Base-by-base conservation (phyloP, 768 basidiomycete species). In the Tremella fuciformis region DNA sequence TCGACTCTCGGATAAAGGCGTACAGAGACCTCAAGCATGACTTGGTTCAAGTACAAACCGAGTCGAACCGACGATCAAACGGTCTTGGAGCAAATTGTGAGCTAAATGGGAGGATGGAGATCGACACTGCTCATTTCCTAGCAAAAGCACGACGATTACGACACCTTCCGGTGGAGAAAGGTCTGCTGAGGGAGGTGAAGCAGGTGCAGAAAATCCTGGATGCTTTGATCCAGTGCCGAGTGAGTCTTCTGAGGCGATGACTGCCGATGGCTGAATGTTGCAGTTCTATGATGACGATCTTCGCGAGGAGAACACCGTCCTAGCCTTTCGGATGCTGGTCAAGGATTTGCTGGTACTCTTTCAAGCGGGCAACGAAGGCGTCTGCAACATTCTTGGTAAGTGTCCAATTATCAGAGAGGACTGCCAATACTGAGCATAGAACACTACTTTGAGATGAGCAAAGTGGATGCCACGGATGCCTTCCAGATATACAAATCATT, bases 391-490 rank as follows among this genome's bases (percentile, higher is more conserved):
- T 18, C 75, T 83, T 3, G 81, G 81, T 81, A 39, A 29, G 78
- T 62, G 24, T 29, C 29, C 37, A 13, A 19, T 25, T n/a, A 42
- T 29, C 25, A 41, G 34, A 67, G 18, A 21, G 22, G 38, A 34
- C 29, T 34, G 29, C 29, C 29, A 34, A 11, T 34, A 34, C n/a
- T 18, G 9, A 19, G 13, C 29, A 3, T 59, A 82, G 92, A 97
- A 71, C 88, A 94, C 78, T 99, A 96, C 78, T 97, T 98, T 70
- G 93, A 96, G 75, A 98, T 98, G 96, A 90, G 91, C 0, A 88
- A 88, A 62, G 77, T 86, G n/a, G 94, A 98, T 71, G 96, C 94
- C 0, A 79, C 83, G 38, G 85, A 88, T 29, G 89, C 94, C 1
- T 83, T 98, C 22, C 77, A 79, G 16, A 86, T 98, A 60, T 99